A percentile compares a stretch with the other conserved stretches of the same genome.
phyloP scores from a whole-genome alignment of 2,329 filamentous ascomycete species.

The Sporothrix sp. region DNA sequence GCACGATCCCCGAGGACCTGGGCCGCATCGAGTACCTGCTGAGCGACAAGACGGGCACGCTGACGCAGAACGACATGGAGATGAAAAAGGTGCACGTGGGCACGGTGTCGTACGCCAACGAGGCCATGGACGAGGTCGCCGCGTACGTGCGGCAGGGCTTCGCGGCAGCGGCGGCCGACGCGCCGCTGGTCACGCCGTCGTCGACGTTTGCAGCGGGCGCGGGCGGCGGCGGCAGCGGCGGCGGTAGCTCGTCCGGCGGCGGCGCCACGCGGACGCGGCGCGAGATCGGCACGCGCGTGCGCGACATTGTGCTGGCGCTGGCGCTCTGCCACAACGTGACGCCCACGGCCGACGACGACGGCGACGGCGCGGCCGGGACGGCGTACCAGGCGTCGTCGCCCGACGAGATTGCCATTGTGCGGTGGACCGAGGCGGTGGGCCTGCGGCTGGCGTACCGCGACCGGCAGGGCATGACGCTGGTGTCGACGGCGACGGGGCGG shows the following conservation, averaged over 20 bases:
- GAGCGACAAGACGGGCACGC: constrained; percentile 94
- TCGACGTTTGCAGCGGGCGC: constrained; percentile 44
- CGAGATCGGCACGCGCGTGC: constrained; percentile 87
- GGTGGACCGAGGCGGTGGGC: constrained; percentile 89
- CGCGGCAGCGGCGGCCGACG: constrained; percentile 37
- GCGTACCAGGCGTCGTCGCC: constrained; percentile 95
- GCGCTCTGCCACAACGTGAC: constrained; percentile 97
- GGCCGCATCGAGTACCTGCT: constrained; percentile 93
- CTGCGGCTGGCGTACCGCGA: constrained; percentile 77
- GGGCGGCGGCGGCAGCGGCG: background rate
- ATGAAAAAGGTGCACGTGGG: constrained; percentile 98
- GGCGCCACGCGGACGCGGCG: constrained; percentile 72
- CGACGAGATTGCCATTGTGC: constrained; percentile 95
- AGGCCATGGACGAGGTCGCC: constrained; percentile 95
- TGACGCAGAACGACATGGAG: constrained; percentile 98
- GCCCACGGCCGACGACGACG: constrained; percentile 68
- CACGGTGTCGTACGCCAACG: constrained; percentile 94
- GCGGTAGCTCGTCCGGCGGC: constrained; percentile 36
- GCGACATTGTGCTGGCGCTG: constrained; percentile 84
- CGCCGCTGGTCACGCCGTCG: constrained; percentile 65
- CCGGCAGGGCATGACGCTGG: constrained; percentile 72
- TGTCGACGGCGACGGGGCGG: constrained; percentile 63
- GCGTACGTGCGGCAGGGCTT: constrained; percentile 83
- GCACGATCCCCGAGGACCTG: constrained; percentile 93
- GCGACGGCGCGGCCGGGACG: constrained; percentile 59